Evolutionary conservation across 768 basidiomycete genomes (phyloP).

Genomic region (Psilocybe sp.): DNA sequence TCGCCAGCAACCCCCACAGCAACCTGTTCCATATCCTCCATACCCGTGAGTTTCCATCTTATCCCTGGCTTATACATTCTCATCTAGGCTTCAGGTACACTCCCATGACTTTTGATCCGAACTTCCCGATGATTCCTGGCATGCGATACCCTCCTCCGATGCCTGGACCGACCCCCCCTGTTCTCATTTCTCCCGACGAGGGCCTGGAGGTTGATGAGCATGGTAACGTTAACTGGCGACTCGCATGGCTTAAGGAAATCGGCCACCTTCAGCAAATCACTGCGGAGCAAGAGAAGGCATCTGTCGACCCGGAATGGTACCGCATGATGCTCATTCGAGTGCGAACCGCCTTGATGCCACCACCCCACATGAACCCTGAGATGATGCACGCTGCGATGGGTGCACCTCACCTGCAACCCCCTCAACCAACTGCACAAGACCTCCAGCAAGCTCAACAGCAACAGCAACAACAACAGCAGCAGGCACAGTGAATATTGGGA

Average conservation of each 20-base stretch:
- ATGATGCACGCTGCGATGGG: constrained; percentile 44
- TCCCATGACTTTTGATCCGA: constrained; percentile 64
- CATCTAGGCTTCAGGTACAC: constrained; percentile 14
- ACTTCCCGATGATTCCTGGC: constrained; percentile 64
- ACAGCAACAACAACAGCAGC: constrained; percentile 26
- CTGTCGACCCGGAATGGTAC: constrained; percentile 82
- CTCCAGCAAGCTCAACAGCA: constrained; percentile 37
- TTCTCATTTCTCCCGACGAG: constrained; percentile 65
- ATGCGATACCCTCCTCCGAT: constrained; percentile 61
- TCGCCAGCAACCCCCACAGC: constrained; percentile 39
- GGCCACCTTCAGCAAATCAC: constrained; percentile 73
- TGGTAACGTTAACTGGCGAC: constrained; percentile 78
- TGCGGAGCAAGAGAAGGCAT: constrained; percentile 77
- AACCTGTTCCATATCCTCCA: constrained; percentile 52
- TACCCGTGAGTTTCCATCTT: constrained; percentile 46
- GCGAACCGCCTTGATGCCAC: constrained; percentile 65
- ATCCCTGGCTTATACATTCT: not conserved
- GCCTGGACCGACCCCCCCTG: constrained; percentile 52
- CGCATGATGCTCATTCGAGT: constrained; percentile 83
- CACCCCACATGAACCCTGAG: constrained; percentile 49
- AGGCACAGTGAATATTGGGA: constrained; percentile 2
- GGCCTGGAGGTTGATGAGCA: constrained; percentile 71
- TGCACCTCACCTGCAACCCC: constrained; percentile 37
- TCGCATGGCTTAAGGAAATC: constrained; percentile 80
- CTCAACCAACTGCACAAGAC: constrained; percentile 35